Conservation (phyloP, 2,329 filamentous ascomycete genomes). For the Sarocladium strictum region DNA sequence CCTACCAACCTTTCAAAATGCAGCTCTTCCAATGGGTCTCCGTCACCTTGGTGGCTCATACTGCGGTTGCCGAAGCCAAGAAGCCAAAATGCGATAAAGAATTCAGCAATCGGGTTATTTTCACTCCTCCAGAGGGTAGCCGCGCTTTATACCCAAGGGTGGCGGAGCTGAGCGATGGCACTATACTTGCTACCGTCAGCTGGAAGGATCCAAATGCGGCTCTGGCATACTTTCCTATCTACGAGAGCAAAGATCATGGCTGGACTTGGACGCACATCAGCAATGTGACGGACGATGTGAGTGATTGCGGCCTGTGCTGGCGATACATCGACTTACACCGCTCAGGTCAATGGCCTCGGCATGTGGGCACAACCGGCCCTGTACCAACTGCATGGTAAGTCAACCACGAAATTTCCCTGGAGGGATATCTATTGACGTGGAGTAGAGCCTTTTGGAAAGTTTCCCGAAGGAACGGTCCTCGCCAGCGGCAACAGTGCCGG, state of each 20-base stretch:
- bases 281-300: slow-evolving; percentile 48
- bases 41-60: background rate
- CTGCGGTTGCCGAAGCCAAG: background rate
- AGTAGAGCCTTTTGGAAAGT: slow-evolving; percentile 34
- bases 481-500: slow-evolving; percentile 46
- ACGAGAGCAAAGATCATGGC: slow-evolving; percentile 42
- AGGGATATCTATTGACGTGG: slow-evolving; percentile 26
- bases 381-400: slow-evolving; percentile 48
- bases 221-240: slow-evolving; percentile 49
- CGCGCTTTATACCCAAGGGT: background rate
- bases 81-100: background rate
- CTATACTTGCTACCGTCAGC: slow-evolving; percentile 36
- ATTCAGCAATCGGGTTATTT: slow-evolving; percentile 1
- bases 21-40: slow-evolving; percentile 3
- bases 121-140: background rate
- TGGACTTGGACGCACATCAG: slow-evolving; percentile 56
- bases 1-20: background rate
- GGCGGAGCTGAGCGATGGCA: slow-evolving; percentile 32
- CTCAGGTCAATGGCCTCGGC: slow-evolving; percentile 52
- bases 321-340: background rate
- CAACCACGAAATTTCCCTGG: background rate
- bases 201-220: slow-evolving; percentile 6
- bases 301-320: slow-evolving; percentile 41
- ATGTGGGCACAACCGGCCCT: slow-evolving; percentile 63
- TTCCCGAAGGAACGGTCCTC: slow-evolving; percentile 55